Evolutionary conservation across 1,284 basidiomycete genomes (phyloP), one percentile per base, ranked within the genome.

Genomic region (Nidula niveotomentosa): DNA sequence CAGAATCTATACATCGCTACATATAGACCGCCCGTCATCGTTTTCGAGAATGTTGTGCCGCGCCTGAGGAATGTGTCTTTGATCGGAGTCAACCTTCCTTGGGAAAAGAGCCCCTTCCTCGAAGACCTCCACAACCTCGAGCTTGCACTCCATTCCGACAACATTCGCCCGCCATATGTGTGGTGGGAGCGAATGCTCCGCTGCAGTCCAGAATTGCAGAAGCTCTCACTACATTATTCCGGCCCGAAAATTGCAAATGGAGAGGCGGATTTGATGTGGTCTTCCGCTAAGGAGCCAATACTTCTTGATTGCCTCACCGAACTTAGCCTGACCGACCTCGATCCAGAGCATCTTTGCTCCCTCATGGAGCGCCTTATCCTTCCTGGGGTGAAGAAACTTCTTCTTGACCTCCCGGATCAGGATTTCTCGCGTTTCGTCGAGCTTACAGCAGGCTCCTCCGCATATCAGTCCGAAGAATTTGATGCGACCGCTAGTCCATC

Each of bases 31-130:
- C 83, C 83, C 12, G 83, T 85, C 15, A 68, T 74, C 56, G 76
- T 83, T 41, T 84, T 85, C 65, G 67, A 68, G 59, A 80, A 81
- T 59, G 56, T 63, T 12, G 71, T 83, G 17, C 83, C 83, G 12
- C 63, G 66, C 9, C 68, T 85, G 36, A 74, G 69, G 58, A 78
- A 83, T 60, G 73, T 85, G 49, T 81, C 81, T 33, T 71, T 86
- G 53, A 82, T 84, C 58, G 84, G 84, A 53, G 84, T 86, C 55
- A 85, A 85, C 64, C 74, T 86, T 41, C 80, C 80, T 3, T 86
- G 83, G 83, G 69, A 70, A 2, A 65, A 72, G 47, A 78, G 77
- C 18, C 76, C 79, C n/a, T 84, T 80, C 66, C 75, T 85, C 55
- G 63, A 67, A 36, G 71, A 72, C 47, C 71, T 86, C 43, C 68